Evolutionary conservation across 1,284 basidiomycete species (phyloP), one percentile per base, ranked within the genome.

Genomic region (Boletus sp.): DNA sequence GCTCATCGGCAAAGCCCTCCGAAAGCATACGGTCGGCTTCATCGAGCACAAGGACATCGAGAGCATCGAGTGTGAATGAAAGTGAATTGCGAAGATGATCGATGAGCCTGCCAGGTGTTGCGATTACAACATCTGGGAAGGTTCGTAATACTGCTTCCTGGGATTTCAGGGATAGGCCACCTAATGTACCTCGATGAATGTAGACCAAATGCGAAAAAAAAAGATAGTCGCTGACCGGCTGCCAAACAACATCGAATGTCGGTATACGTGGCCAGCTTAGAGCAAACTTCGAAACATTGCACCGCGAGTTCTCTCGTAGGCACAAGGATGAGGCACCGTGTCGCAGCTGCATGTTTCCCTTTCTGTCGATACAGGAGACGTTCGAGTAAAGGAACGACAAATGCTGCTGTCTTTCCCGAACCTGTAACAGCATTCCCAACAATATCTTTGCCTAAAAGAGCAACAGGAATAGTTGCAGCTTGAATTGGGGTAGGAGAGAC

Each of bases 11-110:
- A 71, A 98, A 99, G 29, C 95, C 95, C 62, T 97, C 95, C 30
- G 93, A 94, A 34, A 99, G 81, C 90, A 99, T 98, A 48, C 95
- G 81, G 68, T 99, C 95, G 3, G 95, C 95, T 72, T 99, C 95
- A 63, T 99, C 95, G 23, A 99, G 84, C 27, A 99, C 88, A 30
- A 98, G 76, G 47, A 98, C 84, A 65, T 98, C 95, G 29, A 98
- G 79, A 2, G 91, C 86, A 54, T 97, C 94, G 29, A 99, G 80
- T 3, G 86, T 88, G 72, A 99, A 99, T 6, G 89, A 85, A 4
- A 88, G 90, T 2, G 94, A 95, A 68, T 99, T 99, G 58, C 88
- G 91, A 37, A 99, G 82, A 65, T 98, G 94, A 67, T 98, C 94
- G 61, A 98, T 98, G 23, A 98, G 77, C 64, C 94, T 89, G 60